Evolutionary conservation across 176 grass and related monocot species (phyloP).

Genomic region (Poa annua): DNA sequence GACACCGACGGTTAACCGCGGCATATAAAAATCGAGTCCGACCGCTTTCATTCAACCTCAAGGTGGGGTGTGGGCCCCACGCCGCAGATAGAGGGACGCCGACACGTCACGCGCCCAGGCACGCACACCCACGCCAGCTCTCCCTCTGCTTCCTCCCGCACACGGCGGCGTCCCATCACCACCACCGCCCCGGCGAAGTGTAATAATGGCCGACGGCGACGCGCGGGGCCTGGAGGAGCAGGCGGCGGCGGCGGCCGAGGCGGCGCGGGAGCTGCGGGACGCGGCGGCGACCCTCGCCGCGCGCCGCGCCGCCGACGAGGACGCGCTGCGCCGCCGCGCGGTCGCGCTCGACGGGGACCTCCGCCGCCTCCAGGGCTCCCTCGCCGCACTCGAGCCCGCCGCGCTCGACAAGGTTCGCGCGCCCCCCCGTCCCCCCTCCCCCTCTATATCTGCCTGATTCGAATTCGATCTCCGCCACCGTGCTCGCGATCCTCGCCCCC

Average conservation of each 20-base stretch:
- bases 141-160: neutral
- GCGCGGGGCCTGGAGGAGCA: constrained; percentile 48
- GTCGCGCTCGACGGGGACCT: constrained; percentile 72
- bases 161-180: neutral
- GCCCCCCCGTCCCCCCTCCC: no score
- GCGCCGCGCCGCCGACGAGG: constrained; percentile 62
- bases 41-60: neutral
- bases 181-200: neutral
- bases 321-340: constrained; percentile 66
- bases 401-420: constrained; percentile 56
- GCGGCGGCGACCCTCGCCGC: constrained; percentile 51
- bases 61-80: neutral
- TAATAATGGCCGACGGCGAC: constrained; percentile 38
- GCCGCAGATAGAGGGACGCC: neutral
- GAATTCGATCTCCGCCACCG: constrained; percentile 16
- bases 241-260: constrained; percentile 60
- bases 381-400: constrained; percentile 41
- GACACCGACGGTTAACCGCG: neutral
- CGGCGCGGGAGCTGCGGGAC: constrained; percentile 76
- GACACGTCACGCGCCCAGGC: neutral
- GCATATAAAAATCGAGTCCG: neutral
- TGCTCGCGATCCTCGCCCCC: neutral
- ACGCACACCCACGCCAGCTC: neutral
- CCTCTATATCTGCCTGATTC: neutral
- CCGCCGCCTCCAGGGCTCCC: constrained; percentile 54